Percentiles rank a stretch among this genome's conserved stretches.
Conservation (phyloP, 169 alveolate species). For the Eimeria nieschulzi region DNA sequence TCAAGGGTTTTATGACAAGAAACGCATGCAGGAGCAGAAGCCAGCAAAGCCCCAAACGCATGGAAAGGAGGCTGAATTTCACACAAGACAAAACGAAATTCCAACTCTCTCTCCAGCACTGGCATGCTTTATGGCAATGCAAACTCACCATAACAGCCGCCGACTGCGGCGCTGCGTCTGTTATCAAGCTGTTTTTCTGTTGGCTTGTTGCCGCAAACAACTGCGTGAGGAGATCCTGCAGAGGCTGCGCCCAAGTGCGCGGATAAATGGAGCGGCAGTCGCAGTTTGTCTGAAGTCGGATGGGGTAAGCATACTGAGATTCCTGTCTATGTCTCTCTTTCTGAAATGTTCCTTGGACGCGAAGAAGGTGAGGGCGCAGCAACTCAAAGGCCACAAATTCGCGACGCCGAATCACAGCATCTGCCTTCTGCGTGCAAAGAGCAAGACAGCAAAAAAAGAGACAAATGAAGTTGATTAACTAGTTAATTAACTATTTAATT, state of each 20-base stretch:
- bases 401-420: constrained; percentile 34
- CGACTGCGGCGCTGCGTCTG: constrained; percentile 7
- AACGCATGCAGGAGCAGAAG: too few species aligned
- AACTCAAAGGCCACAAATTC: constrained; percentile 55
- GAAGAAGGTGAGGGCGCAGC: constrained; percentile 43
- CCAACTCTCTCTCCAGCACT: too few species aligned
- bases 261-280: constrained; percentile 80
- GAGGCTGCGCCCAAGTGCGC: constrained; percentile 84
- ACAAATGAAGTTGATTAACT: too few species aligned
- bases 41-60: too few species aligned
- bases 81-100: too few species aligned
- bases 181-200: neutral
- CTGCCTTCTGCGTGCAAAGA: constrained; percentile 28
- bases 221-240: constrained; percentile 74
- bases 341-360: constrained; percentile 32
- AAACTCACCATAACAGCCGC: constrained; percentile 25
- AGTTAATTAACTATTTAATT: too few species aligned
- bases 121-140: too few species aligned
- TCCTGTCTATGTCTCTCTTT: constrained; percentile 51
- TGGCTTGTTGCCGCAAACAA: constrained; percentile 53
- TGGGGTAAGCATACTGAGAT: constrained; percentile 46
- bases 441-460: too few species aligned
- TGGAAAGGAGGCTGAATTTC: too few species aligned
- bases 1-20: too few species aligned
- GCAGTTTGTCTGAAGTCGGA: constrained; percentile 71